Percentiles rank a stretch among this genome's conserved stretches.
Conservation (phyloP, 2,329 filamentous ascomycete genomes). For the Raffaelea albimanens region DNA sequence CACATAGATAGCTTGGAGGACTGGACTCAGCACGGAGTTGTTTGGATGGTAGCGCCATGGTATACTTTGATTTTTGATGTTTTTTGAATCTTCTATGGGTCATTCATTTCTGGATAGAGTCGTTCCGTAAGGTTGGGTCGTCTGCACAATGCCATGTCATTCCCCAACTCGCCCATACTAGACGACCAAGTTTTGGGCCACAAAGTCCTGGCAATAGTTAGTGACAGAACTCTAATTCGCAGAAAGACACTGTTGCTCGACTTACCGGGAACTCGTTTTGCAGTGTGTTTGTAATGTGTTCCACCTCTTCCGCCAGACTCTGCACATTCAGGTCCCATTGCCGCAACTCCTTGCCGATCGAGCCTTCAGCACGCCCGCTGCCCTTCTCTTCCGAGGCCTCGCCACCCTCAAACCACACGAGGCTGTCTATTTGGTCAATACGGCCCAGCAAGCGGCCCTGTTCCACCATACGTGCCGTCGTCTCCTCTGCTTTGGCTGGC, state of each 20-base stretch:
- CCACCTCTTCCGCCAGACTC: constrained; percentile 68
- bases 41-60: too few relatives aligned
- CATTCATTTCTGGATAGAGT: too few relatives aligned
- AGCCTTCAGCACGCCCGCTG: constrained; percentile 53
- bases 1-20: too few relatives aligned
- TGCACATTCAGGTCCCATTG: constrained; percentile 88
- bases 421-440: constrained; percentile 86
- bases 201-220: constrained; percentile 37
- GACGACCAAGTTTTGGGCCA: constrained; percentile 41
- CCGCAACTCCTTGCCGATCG: constrained; percentile 62
- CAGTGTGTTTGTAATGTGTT: constrained; percentile 72
- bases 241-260: too few relatives aligned
- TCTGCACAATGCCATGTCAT: background rate
- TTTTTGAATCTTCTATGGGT: too few relatives aligned
- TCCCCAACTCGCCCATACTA: constrained; percentile 11
- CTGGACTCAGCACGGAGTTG: too few relatives aligned
- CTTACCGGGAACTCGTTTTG: constrained; percentile 67
- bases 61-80: too few relatives aligned
- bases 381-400: constrained; percentile 62
- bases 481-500: constrained; percentile 75
- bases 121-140: too few relatives aligned
- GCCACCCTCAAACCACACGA: constrained; percentile 76
- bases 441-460: constrained; percentile 78
- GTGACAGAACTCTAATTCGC: background rate
- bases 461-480: constrained; percentile 92